These are phyloP conservation scores for Cubamyces lactineus DNA, from an alignment of 768 basidiomycete species.

Conservation along the genomic window DNA sequence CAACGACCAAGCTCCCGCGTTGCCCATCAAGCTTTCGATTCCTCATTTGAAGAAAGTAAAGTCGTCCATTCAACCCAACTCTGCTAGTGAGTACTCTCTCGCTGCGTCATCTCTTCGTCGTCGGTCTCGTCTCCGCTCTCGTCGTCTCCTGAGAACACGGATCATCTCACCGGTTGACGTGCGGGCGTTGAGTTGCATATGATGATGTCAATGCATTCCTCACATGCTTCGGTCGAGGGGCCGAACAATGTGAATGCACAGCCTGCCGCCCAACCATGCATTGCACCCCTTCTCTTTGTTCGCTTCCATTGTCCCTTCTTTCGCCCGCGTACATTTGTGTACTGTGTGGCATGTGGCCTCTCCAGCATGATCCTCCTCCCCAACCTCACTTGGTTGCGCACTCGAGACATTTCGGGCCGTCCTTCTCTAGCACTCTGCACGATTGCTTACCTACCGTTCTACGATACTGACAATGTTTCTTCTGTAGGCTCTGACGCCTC, in stretches of 20 bases:
- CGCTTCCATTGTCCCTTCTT: neutral
- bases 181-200: neutral
- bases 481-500: conserved; percentile 29
- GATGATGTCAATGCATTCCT: neutral
- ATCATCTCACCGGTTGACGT: neutral
- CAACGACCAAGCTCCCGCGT: conserved; percentile 38
- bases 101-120: neutral
- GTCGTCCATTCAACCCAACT: conserved; percentile 31
- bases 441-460: conserved; percentile 25
- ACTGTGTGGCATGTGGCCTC: neutral
- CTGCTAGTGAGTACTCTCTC: conserved; percentile 28
- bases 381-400: conserved; percentile 13
- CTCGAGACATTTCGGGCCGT: neutral
- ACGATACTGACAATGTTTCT: conserved; percentile 36
- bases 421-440: neutral
- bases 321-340: neutral
- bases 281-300: neutral
- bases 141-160: conserved; percentile 2
- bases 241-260: neutral
- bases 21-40: conserved; percentile 36
- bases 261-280: neutral
- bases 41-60: conserved; percentile 55
- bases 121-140: neutral
- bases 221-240: neutral
- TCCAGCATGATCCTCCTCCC: conserved; percentile 7